Evolutionary conservation across 805 yeast genomes (phyloP), one percentile per base, ranked within the genome.

Genomic region (Yamadazyma sp.): DNA sequence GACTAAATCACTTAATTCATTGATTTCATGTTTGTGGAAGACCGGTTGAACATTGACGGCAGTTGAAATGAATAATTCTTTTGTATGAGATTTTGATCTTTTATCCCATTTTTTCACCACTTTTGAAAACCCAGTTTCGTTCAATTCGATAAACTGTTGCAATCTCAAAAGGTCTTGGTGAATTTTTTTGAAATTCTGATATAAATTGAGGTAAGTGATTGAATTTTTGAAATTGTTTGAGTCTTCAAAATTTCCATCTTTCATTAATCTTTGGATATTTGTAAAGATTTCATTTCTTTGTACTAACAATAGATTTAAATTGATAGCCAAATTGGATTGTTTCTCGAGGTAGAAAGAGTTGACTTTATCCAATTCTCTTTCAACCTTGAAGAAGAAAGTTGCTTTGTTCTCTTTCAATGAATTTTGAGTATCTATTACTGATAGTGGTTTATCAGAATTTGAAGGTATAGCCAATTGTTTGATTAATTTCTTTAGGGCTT

Each of bases 41-140:
- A 91, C 94, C 0, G 98, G 98, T 59, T 93, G 98, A 5, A 93
- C 96, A 42, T 86, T 87, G 10, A 93, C 95, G 0, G 96, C 96
- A 0, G 96, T 83, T 20, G 87, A 80, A 31, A 93, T 70, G 55
- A 89, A 93, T 33, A 93, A 70, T 55, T 93, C 98, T 53, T 89
- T 88, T 5, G 96, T 88, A 48, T 86, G 95, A 3, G 96, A 86
- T 52, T 91, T 88, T 15, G 96, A 87, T 43, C 97, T 71, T 60
- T 93, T 93, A 62, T 93, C 98, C 98, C 98, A 93, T 64, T 93
- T 93, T 58, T 93, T 93, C 51, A 93, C 75, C 19, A 87, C 97
- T 62, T 93, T 93, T 15, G 94, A 81, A 60, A 93, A 93, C 10
- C 98, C 98, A 0, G 95, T 86, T 52, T 89, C 96, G 56, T 93